Conservation (phyloP, 2,329 filamentous ascomycete species). For the Xylariaceae sp. region DNA sequence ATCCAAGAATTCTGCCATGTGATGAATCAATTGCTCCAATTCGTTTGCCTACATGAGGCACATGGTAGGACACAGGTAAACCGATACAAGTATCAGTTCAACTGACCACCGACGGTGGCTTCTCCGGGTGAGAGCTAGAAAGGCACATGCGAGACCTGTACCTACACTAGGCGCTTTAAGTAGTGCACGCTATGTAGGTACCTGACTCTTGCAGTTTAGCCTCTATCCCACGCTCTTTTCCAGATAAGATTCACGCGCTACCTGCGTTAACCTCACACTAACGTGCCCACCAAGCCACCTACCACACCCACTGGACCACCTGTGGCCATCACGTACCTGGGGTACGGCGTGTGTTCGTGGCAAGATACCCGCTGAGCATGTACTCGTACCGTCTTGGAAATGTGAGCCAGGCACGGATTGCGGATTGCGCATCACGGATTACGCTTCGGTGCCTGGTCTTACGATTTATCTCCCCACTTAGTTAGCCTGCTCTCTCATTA, state of each 20-base stretch:
- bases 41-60: background rate
- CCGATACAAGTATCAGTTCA: too few relatives aligned
- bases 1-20: background rate
- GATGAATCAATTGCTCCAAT: background rate
- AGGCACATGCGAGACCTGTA: too few relatives aligned
- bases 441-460: background rate
- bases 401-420: too few relatives aligned
- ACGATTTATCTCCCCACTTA: background rate
- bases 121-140: too few relatives aligned
- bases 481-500: background rate
- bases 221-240: background rate
- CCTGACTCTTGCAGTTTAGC: background rate
- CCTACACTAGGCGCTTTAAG: background rate
- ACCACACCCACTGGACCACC: background rate
- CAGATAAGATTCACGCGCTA: background rate
- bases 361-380: background rate
- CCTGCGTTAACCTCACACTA: background rate
- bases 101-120: too few relatives aligned
- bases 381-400: too few relatives aligned
- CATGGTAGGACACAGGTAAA: background rate
- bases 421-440: too few relatives aligned
- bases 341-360: background rate
- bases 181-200: background rate
- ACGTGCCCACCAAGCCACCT: too few relatives aligned
- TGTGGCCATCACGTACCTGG: background rate